phyloP scores from a whole-genome alignment of 2,329 filamentous ascomycete genomes.

The Teratosphaeriaceae sp. region DNA sequence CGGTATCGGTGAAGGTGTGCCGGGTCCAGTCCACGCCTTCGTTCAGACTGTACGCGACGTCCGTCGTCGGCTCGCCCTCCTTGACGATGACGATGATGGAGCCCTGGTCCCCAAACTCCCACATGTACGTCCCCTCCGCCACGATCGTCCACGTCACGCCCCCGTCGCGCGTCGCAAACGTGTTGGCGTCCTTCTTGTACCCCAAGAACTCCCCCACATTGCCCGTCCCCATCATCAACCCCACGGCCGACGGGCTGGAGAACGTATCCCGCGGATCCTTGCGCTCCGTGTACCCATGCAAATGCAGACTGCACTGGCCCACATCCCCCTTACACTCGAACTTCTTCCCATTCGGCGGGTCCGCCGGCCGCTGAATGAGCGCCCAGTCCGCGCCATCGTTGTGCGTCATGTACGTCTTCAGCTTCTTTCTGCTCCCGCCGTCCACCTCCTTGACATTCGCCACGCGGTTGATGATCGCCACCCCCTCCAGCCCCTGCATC shows the following conservation, averaged over 20 bases:
- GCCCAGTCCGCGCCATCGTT: constrained; percentile 91
- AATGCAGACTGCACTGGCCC: constrained; percentile 74
- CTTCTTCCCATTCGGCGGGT: constrained; percentile 59
- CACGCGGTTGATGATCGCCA: constrained; percentile 80
- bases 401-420: constrained; percentile 90
- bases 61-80: constrained; percentile 59
- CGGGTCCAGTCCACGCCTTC: constrained; percentile 74
- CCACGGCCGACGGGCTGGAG: constrained; percentile 80
- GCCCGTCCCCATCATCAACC: constrained; percentile 83
- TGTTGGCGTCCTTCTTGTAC: constrained; percentile 66
- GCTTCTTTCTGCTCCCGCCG: constrained; percentile 62
- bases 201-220: constrained; percentile 75
- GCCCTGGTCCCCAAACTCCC: constrained; percentile 94
- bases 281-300: constrained; percentile 94
- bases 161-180: constrained; percentile 87
- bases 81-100: constrained; percentile 85
- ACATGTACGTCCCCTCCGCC: constrained; percentile 82
- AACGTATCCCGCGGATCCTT: constrained; percentile 75
- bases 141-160: constrained; percentile 81
- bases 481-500: constrained; percentile 84
- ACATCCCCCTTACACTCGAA: constrained; percentile 60
- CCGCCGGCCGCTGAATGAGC: constrained; percentile 63
- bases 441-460: constrained; percentile 61
- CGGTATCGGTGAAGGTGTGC: constrained; percentile 60
- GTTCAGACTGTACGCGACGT: constrained; percentile 69